Evolutionary conservation across 2,329 filamentous ascomycete species (phyloP), one percentile per base, ranked within the genome.

Genomic region (Claviceps sp.): DNA sequence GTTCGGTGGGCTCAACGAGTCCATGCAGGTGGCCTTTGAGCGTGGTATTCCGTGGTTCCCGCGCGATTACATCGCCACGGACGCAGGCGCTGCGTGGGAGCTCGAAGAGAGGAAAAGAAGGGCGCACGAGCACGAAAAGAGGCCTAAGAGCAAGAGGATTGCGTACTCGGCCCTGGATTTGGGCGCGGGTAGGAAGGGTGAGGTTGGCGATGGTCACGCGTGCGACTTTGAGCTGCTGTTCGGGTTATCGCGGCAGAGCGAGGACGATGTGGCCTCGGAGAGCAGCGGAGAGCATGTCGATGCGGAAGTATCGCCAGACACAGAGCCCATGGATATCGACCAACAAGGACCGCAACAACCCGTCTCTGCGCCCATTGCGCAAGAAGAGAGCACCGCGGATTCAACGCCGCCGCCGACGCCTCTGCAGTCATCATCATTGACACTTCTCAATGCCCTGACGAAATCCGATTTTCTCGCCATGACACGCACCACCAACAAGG

Each of bases 181-280:
- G 10, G 87, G 88, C 0, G 76, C 78, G 41, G 83, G 79, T 1
- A 78, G 80, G 50, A 90, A 82, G 61, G 91, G 91, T 1, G 93
- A 97, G 65, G 62, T 95, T 37, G 93, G 93, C 1, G 70, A 79
- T 50, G 89, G 89, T 0, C 88, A 87, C 76, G 80, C 81, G 10
- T 95, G 87, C 67, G 88, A 95, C 62, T 95, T 89, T 77, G 84
- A 89, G 61, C 70, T 72, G 38, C 66, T 94, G n/a, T 73, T 89
- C 51, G 65, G 55, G 5, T 54, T 63, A 6, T 40, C 52, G 4
- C 45, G 51, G 24, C 51, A 60, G 6, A 16, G 19, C 42, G 42
- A n/a, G 6, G 5, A 4, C 5, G 13, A 16, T 11, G 1, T 19
- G 10, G 17, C 17, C 19, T 13, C 41, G 5, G 42, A 16, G 5